A percentile compares a stretch with the other conserved stretches of the same genome.
Conservation (phyloP, 2,329 filamentous ascomycete genomes). For the Calycina marina region DNA sequence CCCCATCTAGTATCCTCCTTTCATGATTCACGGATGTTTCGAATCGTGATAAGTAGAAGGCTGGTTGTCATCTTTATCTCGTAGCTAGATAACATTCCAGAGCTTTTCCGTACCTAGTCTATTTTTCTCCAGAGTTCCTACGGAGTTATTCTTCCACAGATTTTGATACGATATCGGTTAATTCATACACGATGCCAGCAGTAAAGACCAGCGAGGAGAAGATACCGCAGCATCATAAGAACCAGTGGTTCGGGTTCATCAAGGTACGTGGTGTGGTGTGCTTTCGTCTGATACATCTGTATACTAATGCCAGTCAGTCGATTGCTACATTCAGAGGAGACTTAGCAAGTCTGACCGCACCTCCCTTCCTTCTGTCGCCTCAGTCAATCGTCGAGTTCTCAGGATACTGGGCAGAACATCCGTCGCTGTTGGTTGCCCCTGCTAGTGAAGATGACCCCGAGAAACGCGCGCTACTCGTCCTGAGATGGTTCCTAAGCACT, state of each 20-base stretch:
- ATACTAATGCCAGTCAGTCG: conserved; percentile 29
- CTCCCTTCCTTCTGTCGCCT: conserved; percentile 69
- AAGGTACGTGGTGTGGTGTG: conserved; percentile 12
- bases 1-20: too few species aligned
- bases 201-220: conserved; percentile 8
- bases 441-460: conserved; percentile 63
- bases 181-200: neutral
- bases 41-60: too few species aligned
- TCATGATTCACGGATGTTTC: too few species aligned
- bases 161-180: neutral
- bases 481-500: conserved; percentile 80
- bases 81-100: too few species aligned
- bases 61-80: too few species aligned
- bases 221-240: conserved; percentile 14
- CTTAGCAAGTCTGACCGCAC: conserved; percentile 64
- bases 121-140: neutral
- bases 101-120: too few species aligned
- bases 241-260: conserved; percentile 19
- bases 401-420: conserved; percentile 70
- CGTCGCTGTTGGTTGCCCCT: conserved; percentile 64
- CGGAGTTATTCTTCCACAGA: neutral
- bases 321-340: conserved; percentile 75
- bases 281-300: neutral
- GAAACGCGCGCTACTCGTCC: conserved; percentile 8
- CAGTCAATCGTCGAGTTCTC: conserved; percentile 70